phyloP scores from a whole-genome alignment of 768 basidiomycete genomes.

The Russula virescens region DNA sequence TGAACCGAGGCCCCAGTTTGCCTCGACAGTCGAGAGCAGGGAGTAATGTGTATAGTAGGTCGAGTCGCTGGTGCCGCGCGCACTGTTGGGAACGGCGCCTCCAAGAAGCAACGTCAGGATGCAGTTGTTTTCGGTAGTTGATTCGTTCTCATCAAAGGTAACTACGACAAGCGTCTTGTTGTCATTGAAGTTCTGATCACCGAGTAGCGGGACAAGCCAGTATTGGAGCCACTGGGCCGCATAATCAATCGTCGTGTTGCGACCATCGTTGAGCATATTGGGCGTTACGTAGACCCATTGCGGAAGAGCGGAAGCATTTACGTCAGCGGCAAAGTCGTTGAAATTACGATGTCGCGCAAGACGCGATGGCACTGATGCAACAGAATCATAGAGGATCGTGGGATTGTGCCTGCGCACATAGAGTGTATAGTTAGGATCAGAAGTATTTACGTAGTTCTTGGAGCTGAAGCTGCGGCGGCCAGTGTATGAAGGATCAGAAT shows the following conservation, averaged over 20 bases:
- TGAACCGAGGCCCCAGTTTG: conserved; percentile 52
- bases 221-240: conserved; percentile 41
- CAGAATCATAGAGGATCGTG: conserved; percentile 45
- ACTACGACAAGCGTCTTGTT: conserved; percentile 50
- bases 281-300: conserved; percentile 29
- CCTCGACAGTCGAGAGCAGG: conserved; percentile 46
- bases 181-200: conserved; percentile 47
- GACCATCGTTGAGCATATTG: conserved; percentile 52
- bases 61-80: conserved; percentile 43
- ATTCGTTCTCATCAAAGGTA: conserved; percentile 57
- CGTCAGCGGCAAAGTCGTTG: too few relatives aligned
- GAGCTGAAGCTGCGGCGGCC: conserved; percentile 10
- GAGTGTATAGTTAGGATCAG: conserved; percentile 38
- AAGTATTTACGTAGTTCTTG: conserved; percentile 35
- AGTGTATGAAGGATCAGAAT: neutral
- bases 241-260: conserved; percentile 52
- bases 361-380: conserved; percentile 40
- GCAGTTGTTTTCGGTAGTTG: conserved; percentile 40
- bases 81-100: conserved; percentile 38
- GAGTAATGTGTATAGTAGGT: conserved; percentile 62
- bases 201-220: conserved; percentile 49
- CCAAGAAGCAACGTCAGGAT: conserved; percentile 43
- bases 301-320: too few relatives aligned
- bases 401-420: conserved; percentile 57
- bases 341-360: conserved; percentile 17